phyloP scores from a whole-genome alignment of 1,284 basidiomycete genomes.

The Rhizopogon parksii region DNA sequence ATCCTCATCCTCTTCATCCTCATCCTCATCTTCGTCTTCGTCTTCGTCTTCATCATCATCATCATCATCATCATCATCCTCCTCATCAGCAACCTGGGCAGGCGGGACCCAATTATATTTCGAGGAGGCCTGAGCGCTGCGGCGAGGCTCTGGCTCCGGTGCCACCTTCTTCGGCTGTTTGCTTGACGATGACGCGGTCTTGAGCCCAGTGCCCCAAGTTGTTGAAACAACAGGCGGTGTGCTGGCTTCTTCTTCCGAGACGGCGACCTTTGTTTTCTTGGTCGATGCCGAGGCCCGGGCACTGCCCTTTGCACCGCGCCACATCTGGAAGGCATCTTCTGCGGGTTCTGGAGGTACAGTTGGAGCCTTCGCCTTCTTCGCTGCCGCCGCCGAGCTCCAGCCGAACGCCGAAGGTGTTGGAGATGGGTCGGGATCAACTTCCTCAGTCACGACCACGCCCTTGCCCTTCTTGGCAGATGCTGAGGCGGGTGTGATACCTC shows the following conservation, averaged over 20 bases:
- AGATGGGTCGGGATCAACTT: constrained; percentile 4
- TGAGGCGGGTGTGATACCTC: constrained; percentile 1
- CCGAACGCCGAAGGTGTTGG: neutral
- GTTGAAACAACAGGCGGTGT: neutral
- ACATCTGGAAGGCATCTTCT: neutral
- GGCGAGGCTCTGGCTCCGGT: constrained; percentile 9
- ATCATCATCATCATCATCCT: constrained; percentile 11
- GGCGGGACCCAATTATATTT: constrained; percentile 13
- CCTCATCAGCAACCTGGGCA: constrained; percentile 13
- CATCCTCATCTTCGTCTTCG: constrained; percentile 16
- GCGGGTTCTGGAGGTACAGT: neutral
- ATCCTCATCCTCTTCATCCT: neutral
- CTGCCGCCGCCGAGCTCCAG: neutral
- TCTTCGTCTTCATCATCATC: constrained; percentile 20
- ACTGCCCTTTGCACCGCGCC: neutral
- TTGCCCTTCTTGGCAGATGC: constrained; percentile 15
- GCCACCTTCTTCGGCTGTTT: constrained; percentile 12
- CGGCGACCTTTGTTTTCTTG: neutral
- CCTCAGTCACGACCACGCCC: constrained; percentile 11
- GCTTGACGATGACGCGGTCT: constrained; percentile 3
- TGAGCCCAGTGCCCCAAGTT: constrained; percentile 12
- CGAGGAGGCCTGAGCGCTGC: constrained; percentile 4
- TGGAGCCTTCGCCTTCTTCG: constrained; percentile 10
- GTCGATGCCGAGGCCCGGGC: neutral
- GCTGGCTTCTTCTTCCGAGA: neutral